phyloP scores from a whole-genome alignment of 805 yeast genomes.

The Zygoascus ofunaensis region DNA sequence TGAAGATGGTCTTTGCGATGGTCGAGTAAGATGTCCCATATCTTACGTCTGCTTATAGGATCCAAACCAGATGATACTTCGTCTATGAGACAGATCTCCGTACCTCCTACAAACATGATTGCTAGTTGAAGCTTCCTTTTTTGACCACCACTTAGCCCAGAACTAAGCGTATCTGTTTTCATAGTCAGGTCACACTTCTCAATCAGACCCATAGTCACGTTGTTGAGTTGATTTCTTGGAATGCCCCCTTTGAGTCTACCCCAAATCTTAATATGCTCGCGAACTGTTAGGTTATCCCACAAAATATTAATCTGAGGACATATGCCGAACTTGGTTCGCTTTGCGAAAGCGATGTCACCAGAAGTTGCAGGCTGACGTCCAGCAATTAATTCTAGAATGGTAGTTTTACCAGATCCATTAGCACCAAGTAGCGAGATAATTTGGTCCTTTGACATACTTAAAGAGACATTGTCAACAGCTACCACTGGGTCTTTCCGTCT shows the following conservation, averaged over 20 bases:
- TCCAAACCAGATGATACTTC: slow-evolving; percentile 33
- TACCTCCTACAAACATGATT: slow-evolving; percentile 30
- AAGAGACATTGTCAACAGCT: slow-evolving; percentile 26
- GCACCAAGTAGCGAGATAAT: slow-evolving; percentile 30
- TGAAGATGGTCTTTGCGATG: slow-evolving; percentile 24
- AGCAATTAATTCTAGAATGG: slow-evolving; percentile 31
- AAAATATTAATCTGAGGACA: slow-evolving; percentile 31
- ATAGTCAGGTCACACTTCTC: slow-evolving; percentile 24
- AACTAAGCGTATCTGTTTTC: slow-evolving; percentile 19
- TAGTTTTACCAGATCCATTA: slow-evolving; percentile 33
- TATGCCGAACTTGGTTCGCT: slow-evolving; percentile 25
- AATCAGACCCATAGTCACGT: slow-evolving; percentile 17
- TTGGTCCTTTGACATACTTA: slow-evolving; percentile 24
- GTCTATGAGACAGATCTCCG: slow-evolving; percentile 29
- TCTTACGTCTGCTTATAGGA: slow-evolving; percentile 29
- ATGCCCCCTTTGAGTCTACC: slow-evolving; percentile 28
- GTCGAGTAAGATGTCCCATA: slow-evolving; percentile 29
- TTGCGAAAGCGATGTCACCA: slow-evolving; percentile 20
- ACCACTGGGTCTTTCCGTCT: slow-evolving; percentile 13
- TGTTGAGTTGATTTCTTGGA: slow-evolving; percentile 10
- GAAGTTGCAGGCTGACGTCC: slow-evolving; percentile 25
- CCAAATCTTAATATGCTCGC: slow-evolving; percentile 29
- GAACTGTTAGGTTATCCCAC: slow-evolving; percentile 29
- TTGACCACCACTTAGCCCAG: slow-evolving; percentile 29
- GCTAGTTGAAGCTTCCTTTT: slow-evolving; percentile 31